Conservation (phyloP, 1,139 yeast species). For the Spathaspora sp. region DNA sequence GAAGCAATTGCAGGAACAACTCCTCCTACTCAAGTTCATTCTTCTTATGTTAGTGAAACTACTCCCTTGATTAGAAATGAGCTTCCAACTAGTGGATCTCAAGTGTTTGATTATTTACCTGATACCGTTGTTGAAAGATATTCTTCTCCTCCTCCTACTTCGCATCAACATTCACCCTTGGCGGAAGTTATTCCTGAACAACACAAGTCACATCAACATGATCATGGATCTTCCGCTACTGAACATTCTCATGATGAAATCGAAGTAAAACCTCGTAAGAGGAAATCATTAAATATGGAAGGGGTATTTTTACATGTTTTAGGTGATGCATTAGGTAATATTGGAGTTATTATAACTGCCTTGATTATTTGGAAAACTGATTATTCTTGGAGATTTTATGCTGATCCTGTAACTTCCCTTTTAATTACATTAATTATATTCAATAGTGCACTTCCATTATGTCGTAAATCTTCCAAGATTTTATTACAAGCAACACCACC, state of each 20-base stretch:
- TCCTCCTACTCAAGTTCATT: background rate
- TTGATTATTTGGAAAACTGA: slow-evolving; percentile 91
- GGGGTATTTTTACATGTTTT: slow-evolving; percentile 94
- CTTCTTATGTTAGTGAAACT: slow-evolving; percentile 10
- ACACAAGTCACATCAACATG: background rate
- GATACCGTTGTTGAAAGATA: slow-evolving; percentile 37
- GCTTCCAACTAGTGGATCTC: slow-evolving; percentile 21
- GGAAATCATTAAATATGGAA: slow-evolving; percentile 86
- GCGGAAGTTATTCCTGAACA: background rate
- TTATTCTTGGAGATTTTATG: slow-evolving; percentile 80
- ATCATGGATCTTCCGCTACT: background rate
- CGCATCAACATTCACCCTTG: background rate
- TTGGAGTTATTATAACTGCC: slow-evolving; percentile 91
- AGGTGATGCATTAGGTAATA: slow-evolving; percentile 94
- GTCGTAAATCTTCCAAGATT: slow-evolving; percentile 83
- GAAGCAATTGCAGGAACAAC: background rate
- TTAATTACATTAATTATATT: slow-evolving; percentile 86
- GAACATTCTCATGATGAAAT: background rate
- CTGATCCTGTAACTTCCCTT: slow-evolving; percentile 85
- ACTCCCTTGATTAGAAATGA: slow-evolving; percentile 5
- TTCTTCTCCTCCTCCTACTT: slow-evolving; percentile 11
- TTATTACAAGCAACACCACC: slow-evolving; percentile 91
- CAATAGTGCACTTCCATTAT: slow-evolving; percentile 87
- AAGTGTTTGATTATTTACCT: slow-evolving; percentile 38
- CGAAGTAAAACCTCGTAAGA: slow-evolving; percentile 18